phyloP scores from a whole-genome alignment of 2,329 filamentous ascomycete species.

The Dactylonectria estremocensis region DNA sequence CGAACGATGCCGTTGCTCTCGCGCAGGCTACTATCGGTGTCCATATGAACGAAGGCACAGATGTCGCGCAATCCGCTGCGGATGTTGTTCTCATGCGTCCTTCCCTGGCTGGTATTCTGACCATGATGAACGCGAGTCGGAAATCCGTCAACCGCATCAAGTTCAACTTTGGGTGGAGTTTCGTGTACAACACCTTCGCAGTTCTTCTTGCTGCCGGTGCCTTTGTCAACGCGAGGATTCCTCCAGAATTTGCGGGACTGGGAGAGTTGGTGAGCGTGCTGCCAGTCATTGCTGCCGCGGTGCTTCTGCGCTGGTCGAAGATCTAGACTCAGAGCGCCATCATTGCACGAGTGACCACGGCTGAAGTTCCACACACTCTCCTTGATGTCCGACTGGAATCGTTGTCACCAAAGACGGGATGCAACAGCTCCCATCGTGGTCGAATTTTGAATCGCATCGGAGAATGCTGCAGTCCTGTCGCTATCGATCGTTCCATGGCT shows the following conservation, averaged over 20 bases:
- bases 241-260: constrained; percentile 76
- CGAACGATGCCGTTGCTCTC: constrained; percentile 83
- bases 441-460: constrained; percentile 11
- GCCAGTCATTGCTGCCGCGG: constrained; percentile 69
- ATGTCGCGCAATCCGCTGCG: constrained; percentile 77
- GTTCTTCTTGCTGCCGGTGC: constrained; percentile 77
- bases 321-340: constrained; percentile 28
- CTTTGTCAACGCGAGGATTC: constrained; percentile 68
- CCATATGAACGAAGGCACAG: constrained; percentile 74
- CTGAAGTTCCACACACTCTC: no score
- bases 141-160: constrained; percentile 64
- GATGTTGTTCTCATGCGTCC: constrained; percentile 78
- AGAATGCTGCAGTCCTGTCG: constrained; percentile 32
- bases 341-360: no score
- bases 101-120: constrained; percentile 68
- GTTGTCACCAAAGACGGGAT: constrained; percentile 1
- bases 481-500: constrained; percentile 25
- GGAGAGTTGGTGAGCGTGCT: constrained; percentile 83
- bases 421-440: constrained; percentile 12
- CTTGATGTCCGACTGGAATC: constrained; percentile 8
- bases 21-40: constrained; percentile 80
- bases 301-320: constrained; percentile 47
- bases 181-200: constrained; percentile 79
- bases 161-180: constrained; percentile 81
- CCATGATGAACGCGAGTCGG: constrained; percentile 69